Conservation (phyloP, 352 stramenopile genomes). For the Pythium vanterpoolii region DNA sequence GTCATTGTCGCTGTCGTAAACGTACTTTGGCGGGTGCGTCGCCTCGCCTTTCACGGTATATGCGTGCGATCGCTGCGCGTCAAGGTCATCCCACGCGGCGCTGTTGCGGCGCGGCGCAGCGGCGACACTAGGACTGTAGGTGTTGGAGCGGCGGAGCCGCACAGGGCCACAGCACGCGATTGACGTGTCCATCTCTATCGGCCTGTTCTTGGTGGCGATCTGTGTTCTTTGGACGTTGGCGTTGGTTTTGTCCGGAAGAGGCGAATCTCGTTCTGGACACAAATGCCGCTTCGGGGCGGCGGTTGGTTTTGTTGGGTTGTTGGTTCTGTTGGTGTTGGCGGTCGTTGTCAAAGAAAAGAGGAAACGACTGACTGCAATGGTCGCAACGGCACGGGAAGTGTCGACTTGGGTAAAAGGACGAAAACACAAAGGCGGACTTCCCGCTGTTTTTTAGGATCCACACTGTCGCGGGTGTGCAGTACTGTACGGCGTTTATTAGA, state of each 20-base stretch:
- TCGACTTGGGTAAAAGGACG: too few species aligned
- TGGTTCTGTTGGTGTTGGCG: too few species aligned
- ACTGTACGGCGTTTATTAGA: too few species aligned
- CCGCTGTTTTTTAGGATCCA: too few species aligned
- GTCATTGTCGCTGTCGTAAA: slow-evolving; percentile 23
- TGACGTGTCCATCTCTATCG: neutral
- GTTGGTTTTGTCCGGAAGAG: neutral
- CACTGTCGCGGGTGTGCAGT: too few species aligned
- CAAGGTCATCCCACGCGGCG: slow-evolving; percentile 4
- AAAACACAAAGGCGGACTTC: too few species aligned
- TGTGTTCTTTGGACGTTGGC: neutral
- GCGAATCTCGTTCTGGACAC: too few species aligned
- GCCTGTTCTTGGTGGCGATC: neutral
- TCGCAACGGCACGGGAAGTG: too few species aligned
- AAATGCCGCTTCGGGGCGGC: too few species aligned
- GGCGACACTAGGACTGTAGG: slow-evolving; percentile 6
- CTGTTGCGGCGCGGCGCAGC: neutral
- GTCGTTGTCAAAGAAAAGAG: too few species aligned
- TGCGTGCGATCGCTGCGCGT: neutral
- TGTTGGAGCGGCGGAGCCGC: slow-evolving; percentile 18
- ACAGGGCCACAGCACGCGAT: neutral
- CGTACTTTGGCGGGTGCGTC: neutral
- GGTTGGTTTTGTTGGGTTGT: too few species aligned
- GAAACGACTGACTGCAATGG: too few species aligned
- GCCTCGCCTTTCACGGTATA: slow-evolving; percentile 5